Conservation (phyloP, 345 rosid genomes). For the Clausena lansium region DNA sequence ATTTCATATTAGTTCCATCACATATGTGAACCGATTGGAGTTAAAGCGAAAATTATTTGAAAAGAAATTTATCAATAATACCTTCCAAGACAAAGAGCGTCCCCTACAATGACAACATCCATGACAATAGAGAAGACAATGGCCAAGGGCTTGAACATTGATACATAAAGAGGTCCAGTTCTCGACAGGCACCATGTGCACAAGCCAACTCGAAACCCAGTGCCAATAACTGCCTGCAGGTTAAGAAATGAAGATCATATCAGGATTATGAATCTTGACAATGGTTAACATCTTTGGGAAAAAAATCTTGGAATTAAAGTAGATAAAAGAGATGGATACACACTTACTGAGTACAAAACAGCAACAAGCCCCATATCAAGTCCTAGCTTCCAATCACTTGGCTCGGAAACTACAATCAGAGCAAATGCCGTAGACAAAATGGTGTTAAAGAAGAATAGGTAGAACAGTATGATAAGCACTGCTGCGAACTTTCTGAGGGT, state of each 20-base stretch:
- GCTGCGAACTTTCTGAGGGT: constrained; percentile 31
- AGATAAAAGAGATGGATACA: not conserved
- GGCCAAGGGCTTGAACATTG: constrained; percentile 35
- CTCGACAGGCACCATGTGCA: constrained; percentile 24
- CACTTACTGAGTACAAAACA: constrained; percentile 27
- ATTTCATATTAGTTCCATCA: not conserved
- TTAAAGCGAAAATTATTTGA: not conserved
- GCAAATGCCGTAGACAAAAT: constrained; percentile 25
- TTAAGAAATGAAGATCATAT: not conserved
- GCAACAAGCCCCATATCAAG: constrained; percentile 28
- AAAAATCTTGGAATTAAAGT: not conserved
- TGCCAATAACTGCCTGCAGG: constrained; percentile 18
- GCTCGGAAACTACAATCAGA: constrained; percentile 27
- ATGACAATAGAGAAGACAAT: constrained; percentile 21
- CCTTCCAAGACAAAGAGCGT: constrained; percentile 30
- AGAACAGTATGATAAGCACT: constrained; percentile 27
- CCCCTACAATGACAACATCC: constrained; percentile 21
- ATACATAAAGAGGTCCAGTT: constrained; percentile 31
- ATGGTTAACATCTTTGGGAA: too few species aligned
- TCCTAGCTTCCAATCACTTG: constrained; percentile 40
- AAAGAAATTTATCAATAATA: constrained; percentile 4
- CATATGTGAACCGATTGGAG: too few species aligned
- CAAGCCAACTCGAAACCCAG: constrained; percentile 12
- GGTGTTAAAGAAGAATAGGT: constrained; percentile 23
- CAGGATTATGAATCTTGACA: too few species aligned